These are phyloP conservation scores for Vigna unguiculata DNA, from an alignment of 306 rosid genomes.

Conservation along the genomic window DNA sequence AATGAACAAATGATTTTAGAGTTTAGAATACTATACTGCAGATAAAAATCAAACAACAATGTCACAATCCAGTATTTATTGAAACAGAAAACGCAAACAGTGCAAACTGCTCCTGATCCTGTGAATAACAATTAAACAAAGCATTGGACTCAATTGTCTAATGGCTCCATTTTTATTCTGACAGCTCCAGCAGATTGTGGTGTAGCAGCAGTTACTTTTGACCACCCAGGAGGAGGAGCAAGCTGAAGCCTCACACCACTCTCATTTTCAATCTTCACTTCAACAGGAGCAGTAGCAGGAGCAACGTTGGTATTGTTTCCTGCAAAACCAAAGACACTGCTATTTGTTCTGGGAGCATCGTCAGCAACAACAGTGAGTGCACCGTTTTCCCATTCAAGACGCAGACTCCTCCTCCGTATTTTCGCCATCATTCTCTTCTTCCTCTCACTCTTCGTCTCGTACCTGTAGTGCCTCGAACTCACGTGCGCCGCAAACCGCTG, in stretches of 20 bases:
- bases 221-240: slow-evolving; percentile 19
- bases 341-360: neutral
- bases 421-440: slow-evolving; percentile 32
- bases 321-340: neutral
- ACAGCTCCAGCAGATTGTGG: neutral
- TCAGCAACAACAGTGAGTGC: slow-evolving; percentile 13
- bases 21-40: too few relatives aligned
- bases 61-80: neutral
- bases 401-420: slow-evolving; percentile 13
- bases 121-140: neutral
- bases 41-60: too few relatives aligned
- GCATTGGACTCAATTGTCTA: neutral
- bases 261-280: neutral
- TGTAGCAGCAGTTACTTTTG: neutral
- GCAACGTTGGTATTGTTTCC: neutral
- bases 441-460: slow-evolving; percentile 23
- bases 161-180: neutral
- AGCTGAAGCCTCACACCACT: neutral
- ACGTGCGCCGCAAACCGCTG: slow-evolving; percentile 40
- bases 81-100: neutral
- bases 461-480: slow-evolving; percentile 32
- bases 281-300: neutral
- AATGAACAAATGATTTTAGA: too few relatives aligned
- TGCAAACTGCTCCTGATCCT: neutral
- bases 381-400: neutral